Base-by-base conservation (phyloP, 768 basidiomycete species). In the Hysterangium stoloniferum region DNA sequence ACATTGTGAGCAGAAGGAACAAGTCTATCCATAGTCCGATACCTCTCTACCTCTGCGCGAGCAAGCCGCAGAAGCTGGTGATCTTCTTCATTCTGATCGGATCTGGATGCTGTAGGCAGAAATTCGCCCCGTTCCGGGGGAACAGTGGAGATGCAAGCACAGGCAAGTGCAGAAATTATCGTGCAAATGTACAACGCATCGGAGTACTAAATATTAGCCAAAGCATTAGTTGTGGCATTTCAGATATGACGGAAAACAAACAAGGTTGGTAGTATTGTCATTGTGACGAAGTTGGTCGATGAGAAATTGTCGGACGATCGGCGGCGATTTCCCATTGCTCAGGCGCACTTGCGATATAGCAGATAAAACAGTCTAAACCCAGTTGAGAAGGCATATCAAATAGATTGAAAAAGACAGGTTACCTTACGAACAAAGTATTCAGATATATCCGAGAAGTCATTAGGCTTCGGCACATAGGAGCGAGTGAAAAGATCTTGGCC, bases 361-460 rank as follows among this genome's bases (percentile, higher is more conserved):
- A 57, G 82, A 80, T 49, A 97, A 67, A 48, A 95, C 72, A 48
- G 76, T 77, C 90, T 94, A 59, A 4, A 58, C 43, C 3, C 6
- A 24, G 46, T 20, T 25, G 15, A 35, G 13, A 41, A 41, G 34
- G 19, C 17, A 19, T 24, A 48, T 41, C 12, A 45, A 35, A 17
- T 41, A 47, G 2, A 27, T 15, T 8, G 42, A 6, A 35, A 40
- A 44, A 15, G 25, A 34, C 17, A 52, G 61, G 74, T 48, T 53
- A 88, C 95, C 79, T 95, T 95, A 57, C 89, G 85, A 24, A 98
- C 86, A 59, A 96, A 94, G 64, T 98, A 97, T 57, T 96, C 90
- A 0, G 91, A 68, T 27, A 96, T 69, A 58, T 96, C 90, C 50
- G 83, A 79, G 64, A 98, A 98, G 58, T 96, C 86, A 61, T 97